Evolutionary conservation across 2,329 filamentous ascomycete species (phyloP), one percentile per base, ranked within the genome.

Genomic region (Stylonectria norvegica): DNA sequence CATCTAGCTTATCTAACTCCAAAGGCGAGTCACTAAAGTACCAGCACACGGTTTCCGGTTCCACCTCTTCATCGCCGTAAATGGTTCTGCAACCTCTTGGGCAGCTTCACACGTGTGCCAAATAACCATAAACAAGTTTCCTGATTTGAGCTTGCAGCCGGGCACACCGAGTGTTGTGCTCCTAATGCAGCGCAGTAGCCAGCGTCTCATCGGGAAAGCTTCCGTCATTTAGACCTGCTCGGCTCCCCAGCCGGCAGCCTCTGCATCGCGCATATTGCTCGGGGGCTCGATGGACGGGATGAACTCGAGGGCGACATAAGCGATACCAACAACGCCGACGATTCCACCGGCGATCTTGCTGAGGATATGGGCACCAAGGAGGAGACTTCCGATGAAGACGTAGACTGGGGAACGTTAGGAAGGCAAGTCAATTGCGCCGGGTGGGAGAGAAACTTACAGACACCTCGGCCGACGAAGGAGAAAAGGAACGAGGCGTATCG

Each of bases 401-500:
- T 98, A 98, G 75, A 98, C 90, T 95, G 45, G 2, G 16, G 18
- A 15, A 12, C 29, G 34, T 42, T 11, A 29, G 44, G 18, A 45
- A 53, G 32, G 37, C 8, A 30, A 30, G 27, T 10, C 6, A 8
- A 10, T 30, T 10, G 27, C n/a, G 14, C 6, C 14, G 8, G 8
- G 8, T 6, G 27, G 17, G 14, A 3, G 0, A 5, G 3, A 3
- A 33, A 82, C 89, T 70, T 81, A 95, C 90, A 97, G 64, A 89
- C 76, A 68, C 93, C 93, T 62, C 93, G 89, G 47, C 93, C 93
- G 55, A 97, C 71, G 76, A 98, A 97, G 42, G 88, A 95, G 75
- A 97, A 97, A 68, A 97, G 83, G 75, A 98, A 98, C 9, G 89
- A 95, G 39, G 89, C 91, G 73, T 97, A 95, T 70, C 89, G 85